phyloP scores from a whole-genome alignment of 495 filamentous ascomycete species.

The Pseudoneurospora amorphoporcata region DNA sequence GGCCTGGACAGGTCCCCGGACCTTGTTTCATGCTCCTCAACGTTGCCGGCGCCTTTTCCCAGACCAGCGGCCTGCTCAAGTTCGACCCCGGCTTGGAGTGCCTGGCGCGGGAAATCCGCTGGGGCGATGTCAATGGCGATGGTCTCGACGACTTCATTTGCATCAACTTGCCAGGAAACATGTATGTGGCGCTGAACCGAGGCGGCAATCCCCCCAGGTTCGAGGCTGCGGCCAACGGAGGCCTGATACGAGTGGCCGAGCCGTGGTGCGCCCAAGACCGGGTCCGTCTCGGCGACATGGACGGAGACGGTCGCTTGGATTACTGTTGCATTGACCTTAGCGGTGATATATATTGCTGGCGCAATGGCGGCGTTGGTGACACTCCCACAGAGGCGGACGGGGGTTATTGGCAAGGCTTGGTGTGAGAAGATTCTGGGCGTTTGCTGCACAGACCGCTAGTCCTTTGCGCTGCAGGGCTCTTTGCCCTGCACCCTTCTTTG shows the following conservation, averaged over 20 bases:
- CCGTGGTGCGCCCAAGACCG: constrained; percentile 2
- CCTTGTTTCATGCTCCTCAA: neutral
- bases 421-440: too few relatives aligned
- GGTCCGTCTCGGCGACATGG: constrained; percentile 18
- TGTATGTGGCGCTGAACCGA: constrained; percentile 13
- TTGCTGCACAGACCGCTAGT: too few relatives aligned
- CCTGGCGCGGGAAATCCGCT: constrained; percentile 3
- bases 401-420: too few relatives aligned
- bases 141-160: constrained; percentile 33
- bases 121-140: constrained; percentile 10
- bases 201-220: constrained; percentile 1
- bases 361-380: constrained; percentile 20
- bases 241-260: neutral
- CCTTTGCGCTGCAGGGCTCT: too few relatives aligned
- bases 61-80: constrained; percentile 1
- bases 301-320: constrained; percentile 21
- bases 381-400: neutral
- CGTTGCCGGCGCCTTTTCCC: constrained; percentile 4
- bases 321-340: constrained; percentile 11
- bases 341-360: constrained; percentile 13
- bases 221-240: neutral
- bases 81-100: constrained; percentile 3
- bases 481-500: too few relatives aligned
- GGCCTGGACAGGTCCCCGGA: neutral
- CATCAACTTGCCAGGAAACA: constrained; percentile 10